phyloP scores from a whole-genome alignment of 352 stramenopile genomes.

The Phytophthora pluvialis region DNA sequence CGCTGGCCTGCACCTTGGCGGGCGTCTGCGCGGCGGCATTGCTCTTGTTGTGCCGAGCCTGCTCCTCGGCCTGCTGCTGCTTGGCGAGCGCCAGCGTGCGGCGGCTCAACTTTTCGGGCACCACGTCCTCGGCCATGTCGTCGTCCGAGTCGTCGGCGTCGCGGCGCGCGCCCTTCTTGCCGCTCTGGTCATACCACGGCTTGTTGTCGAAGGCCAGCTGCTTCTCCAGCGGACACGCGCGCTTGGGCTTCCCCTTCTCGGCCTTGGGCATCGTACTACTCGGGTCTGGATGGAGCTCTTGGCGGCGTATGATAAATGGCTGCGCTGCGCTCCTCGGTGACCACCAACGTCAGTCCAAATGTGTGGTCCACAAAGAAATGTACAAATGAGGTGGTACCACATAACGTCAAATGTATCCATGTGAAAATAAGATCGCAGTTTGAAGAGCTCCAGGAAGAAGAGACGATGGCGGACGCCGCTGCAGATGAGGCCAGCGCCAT shows the following conservation, averaged over 20 bases:
- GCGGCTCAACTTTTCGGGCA: slow-evolving; percentile 83
- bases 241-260: slow-evolving; percentile 80
- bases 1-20: slow-evolving; percentile 29
- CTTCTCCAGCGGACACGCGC: slow-evolving; percentile 86
- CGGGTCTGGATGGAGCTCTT: slow-evolving; percentile 7
- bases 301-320: slow-evolving; percentile 33
- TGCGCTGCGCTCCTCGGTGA: slow-evolving; percentile 32
- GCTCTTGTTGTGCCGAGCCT: slow-evolving; percentile 53
- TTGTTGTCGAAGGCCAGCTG: slow-evolving; percentile 88
- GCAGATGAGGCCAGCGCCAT: slow-evolving; percentile 28
- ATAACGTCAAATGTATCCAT: slow-evolving; percentile 15
- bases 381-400: slow-evolving; percentile 8
- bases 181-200: slow-evolving; percentile 78
- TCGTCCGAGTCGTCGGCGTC: slow-evolving; percentile 67
- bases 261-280: slow-evolving; percentile 66
- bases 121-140: slow-evolving; percentile 65
- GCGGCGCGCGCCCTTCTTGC: slow-evolving; percentile 32
- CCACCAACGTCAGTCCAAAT: slow-evolving; percentile 22
- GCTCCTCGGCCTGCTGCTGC: slow-evolving; percentile 83
- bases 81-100: slow-evolving; percentile 81
- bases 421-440: slow-evolving; percentile 24
- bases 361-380: slow-evolving; percentile 1
- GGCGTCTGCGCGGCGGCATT: slow-evolving; percentile 16
- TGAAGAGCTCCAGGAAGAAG: slow-evolving; percentile 2
- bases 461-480: slow-evolving; percentile 5